phyloP scores from a whole-genome alignment of 108 stramenopile genomes.

The Ochromonas danica region DNA sequence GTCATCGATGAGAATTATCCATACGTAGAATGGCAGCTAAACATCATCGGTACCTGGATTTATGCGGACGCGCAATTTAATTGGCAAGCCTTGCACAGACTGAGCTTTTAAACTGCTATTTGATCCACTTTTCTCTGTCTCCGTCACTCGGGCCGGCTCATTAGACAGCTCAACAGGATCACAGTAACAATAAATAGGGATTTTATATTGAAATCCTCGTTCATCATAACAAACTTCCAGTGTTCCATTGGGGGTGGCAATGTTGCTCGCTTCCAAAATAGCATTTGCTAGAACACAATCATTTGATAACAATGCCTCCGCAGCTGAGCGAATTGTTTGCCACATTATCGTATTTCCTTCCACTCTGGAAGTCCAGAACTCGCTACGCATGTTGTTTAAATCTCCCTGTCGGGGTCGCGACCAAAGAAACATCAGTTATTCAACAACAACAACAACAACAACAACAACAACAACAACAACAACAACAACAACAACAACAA shows the following conservation, averaged over 20 bases:
- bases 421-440: no score
- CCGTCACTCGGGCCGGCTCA: neutral
- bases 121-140: neutral
- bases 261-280: neutral
- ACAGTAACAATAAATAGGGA: neutral
- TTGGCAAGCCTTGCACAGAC: neutral
- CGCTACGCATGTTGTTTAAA: neutral
- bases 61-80: neutral
- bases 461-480: no score
- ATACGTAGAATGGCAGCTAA: neutral
- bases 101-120: neutral
- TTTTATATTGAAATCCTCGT: slow-evolving; percentile 14
- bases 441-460: no score
- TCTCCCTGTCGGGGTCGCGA: neutral
- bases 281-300: slow-evolving; percentile 3
- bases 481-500: no score
- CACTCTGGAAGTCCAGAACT: neutral
- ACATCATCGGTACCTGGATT: neutral
- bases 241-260: neutral
- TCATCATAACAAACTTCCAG: slow-evolving; percentile 8
- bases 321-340: slow-evolving; percentile 19
- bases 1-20: neutral
- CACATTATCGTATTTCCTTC: slow-evolving; percentile 11
- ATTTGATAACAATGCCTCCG: neutral
- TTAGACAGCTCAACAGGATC: neutral